Percentiles rank a stretch among this genome's conserved stretches.
phyloP scores from a whole-genome alignment of 23 red algal species.

The Gracilariopsis chorda region DNA sequence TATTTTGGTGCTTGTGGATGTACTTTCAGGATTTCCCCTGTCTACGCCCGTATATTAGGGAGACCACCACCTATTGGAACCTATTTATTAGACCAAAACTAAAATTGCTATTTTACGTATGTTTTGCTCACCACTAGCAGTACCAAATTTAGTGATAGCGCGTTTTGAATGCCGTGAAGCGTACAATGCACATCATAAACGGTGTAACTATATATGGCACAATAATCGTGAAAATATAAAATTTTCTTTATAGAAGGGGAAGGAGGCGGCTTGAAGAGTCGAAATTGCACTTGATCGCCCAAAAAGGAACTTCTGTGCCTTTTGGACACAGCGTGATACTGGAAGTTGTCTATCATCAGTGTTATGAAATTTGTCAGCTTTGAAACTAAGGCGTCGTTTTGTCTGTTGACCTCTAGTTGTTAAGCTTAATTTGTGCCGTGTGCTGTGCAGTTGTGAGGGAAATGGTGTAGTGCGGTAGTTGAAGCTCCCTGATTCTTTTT shows the following conservation, averaged over 20 bases:
- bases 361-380: too few species aligned
- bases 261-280: not conserved
- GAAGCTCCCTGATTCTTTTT: not conserved
- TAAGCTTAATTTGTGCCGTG: not conserved
- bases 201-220: not conserved
- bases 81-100: too few species aligned
- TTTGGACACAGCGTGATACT: constrained; percentile 21
- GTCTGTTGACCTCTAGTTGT: not conserved
- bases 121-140: too few species aligned
- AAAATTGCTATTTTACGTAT: too few species aligned
- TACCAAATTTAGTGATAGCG: too few species aligned
- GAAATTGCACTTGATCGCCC: not conserved
- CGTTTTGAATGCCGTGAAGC: too few species aligned
- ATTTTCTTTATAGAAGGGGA: not conserved
- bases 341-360: too few species aligned
- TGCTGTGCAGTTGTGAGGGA: not conserved
- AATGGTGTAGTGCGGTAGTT: not conserved
- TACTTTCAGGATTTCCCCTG: too few species aligned
- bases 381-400: not conserved
- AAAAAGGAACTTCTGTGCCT: constrained; percentile 16
- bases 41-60: too few species aligned
- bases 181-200: too few species aligned
- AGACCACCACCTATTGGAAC: too few species aligned
- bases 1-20: too few species aligned
- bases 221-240: constrained; percentile 25